Conservation (phyloP, 169 alveolate genomes). For the Fabrea salina region DNA sequence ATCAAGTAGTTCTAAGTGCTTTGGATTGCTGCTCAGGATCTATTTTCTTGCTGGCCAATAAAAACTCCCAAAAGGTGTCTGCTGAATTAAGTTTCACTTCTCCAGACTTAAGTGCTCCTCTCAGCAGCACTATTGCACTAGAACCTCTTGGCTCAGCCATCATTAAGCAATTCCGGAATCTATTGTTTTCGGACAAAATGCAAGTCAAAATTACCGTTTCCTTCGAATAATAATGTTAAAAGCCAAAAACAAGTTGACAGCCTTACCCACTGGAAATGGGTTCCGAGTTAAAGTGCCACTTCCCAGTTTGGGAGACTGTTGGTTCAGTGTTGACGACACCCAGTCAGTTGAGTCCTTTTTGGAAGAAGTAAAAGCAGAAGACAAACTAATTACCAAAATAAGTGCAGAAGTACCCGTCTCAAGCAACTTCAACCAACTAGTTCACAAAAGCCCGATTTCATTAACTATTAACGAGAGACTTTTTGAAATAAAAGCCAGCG, state of each 20-base stretch:
- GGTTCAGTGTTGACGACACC: slow-evolving; percentile 19
- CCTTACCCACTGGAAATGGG: background rate
- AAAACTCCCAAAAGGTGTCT: too few species aligned
- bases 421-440: background rate
- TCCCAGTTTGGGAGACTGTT: slow-evolving; percentile 20
- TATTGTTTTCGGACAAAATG: too few species aligned
- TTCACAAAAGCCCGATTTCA: background rate
- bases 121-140: too few species aligned
- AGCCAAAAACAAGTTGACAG: background rate
- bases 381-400: background rate
- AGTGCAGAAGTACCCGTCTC: background rate
- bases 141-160: too few species aligned
- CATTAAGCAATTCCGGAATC: too few species aligned
- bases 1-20: too few species aligned
- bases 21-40: too few species aligned
- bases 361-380: slow-evolving; percentile 10
- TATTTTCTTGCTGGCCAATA: too few species aligned
- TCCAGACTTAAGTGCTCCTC: too few species aligned
- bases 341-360: background rate
- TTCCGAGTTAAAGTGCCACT: slow-evolving; percentile 7
- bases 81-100: too few species aligned
- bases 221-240: background rate
- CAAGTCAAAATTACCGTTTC: background rate
- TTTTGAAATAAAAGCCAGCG: background rate
- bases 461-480: background rate